phyloP scores from a whole-genome alignment of 106 monocot genomes.

The Dioscorea zingiberensis region DNA sequence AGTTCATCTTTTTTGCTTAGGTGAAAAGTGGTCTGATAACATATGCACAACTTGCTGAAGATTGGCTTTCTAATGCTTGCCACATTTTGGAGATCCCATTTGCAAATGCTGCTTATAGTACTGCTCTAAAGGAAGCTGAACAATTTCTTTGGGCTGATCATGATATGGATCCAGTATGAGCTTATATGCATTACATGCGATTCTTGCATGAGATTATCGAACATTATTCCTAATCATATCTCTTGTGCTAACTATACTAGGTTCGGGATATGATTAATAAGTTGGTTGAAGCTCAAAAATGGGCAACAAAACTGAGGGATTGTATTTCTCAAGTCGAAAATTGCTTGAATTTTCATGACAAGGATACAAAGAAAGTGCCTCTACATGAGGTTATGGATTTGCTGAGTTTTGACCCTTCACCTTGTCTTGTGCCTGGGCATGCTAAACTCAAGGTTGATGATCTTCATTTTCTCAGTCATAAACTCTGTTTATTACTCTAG shows the following conservation, averaged over 20 bases:
- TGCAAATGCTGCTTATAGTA: constrained; percentile 28
- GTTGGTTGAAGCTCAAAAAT: constrained; percentile 50
- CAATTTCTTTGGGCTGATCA: constrained; percentile 88
- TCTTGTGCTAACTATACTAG: constrained; percentile 17
- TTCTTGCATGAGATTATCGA: no score
- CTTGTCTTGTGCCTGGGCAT: constrained; percentile 47
- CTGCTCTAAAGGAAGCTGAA: constrained; percentile 53
- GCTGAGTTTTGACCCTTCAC: constrained; percentile 34
- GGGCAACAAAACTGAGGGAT: constrained; percentile 33
- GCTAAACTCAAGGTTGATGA: constrained; percentile 49
- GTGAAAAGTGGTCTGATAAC: constrained; percentile 38
- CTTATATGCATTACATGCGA: neutral
- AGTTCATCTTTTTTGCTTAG: constrained; percentile 5
- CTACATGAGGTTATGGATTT: constrained; percentile 43
- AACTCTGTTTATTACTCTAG: neutral
- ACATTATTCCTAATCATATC: constrained; percentile 1
- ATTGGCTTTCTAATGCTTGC: constrained; percentile 53
- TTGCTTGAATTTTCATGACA: constrained; percentile 7
- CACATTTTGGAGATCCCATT: constrained; percentile 57
- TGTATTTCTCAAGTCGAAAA: constrained; percentile 36
- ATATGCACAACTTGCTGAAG: constrained; percentile 56
- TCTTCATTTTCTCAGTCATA: neutral
- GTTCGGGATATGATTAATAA: constrained; percentile 56
- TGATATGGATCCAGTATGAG: constrained; percentile 68
- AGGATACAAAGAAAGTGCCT: constrained; percentile 28